phyloP scores from a whole-genome alignment of 352 stramenopile genomes.

The Phytophthora palmivora region DNA sequence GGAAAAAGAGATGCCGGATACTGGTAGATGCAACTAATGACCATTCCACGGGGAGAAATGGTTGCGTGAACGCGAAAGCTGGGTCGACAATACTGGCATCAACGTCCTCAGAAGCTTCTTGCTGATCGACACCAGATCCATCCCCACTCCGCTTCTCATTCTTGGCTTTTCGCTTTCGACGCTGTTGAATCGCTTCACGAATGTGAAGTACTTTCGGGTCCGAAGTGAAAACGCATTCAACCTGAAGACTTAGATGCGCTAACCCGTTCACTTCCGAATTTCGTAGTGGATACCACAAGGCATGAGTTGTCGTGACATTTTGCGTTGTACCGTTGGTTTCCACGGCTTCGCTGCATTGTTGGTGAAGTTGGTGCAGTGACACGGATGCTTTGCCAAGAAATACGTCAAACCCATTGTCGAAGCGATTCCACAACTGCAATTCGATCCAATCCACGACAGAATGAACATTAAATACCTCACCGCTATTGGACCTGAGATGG shows the following conservation, averaged over 20 bases:
- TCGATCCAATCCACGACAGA: constrained; percentile 51
- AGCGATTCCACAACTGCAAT: constrained; percentile 73
- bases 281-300: constrained; percentile 54
- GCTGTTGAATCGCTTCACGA: constrained; percentile 22
- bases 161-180: constrained; percentile 5
- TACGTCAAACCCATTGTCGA: constrained; percentile 59
- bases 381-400: constrained; percentile 56
- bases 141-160: neutral
- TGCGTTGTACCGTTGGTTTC: neutral
- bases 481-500: neutral
- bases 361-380: constrained; percentile 40
- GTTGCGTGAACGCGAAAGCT: constrained; percentile 60
- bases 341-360: constrained; percentile 7
- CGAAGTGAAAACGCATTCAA: constrained; percentile 42
- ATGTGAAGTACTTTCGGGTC: constrained; percentile 38
- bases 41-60: constrained; percentile 66
- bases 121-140: neutral
- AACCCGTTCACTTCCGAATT: constrained; percentile 21
- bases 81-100: constrained; percentile 46
- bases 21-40: constrained; percentile 58
- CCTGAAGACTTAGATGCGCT: constrained; percentile 43
- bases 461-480: constrained; percentile 39
- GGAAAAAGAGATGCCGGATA: constrained; percentile 69
- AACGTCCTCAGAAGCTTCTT: constrained; percentile 15
- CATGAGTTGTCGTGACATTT: constrained; percentile 16